Evolutionary conservation across 441 rosid genomes (phyloP).

Genomic region (Brassica balearica): DNA sequence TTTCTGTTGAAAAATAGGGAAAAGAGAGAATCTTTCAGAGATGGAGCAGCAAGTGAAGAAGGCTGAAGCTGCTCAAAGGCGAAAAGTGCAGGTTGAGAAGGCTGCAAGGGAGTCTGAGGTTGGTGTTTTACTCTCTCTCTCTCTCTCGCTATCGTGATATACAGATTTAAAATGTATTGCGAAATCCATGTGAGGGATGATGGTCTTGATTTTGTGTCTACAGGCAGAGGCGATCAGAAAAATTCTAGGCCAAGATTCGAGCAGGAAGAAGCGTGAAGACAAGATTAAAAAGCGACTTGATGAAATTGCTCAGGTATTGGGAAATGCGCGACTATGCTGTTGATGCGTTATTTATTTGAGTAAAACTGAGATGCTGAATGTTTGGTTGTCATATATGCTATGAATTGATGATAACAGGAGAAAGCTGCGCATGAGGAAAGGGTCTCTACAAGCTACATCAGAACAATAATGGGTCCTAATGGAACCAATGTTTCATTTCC

Average conservation of each 20-base stretch:
- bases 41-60: conserved; percentile 86
- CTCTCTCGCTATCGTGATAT: not conserved
- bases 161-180: not conserved
- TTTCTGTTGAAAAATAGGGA: conserved; percentile 52
- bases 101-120: conserved; percentile 93
- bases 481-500: conserved; percentile 89
- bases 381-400: conserved; percentile 4
- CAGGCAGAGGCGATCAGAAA: conserved; percentile 93
- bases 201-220: conserved; percentile 33
- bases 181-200: not conserved
- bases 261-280: conserved; percentile 88
- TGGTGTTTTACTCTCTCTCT: conserved; percentile 34
- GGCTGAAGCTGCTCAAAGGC: conserved; percentile 91
- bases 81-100: conserved; percentile 89
- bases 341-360: not conserved
- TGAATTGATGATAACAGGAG: conserved; percentile 54
- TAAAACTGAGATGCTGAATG: conserved; percentile 1
- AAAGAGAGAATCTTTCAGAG: conserved; percentile 84
- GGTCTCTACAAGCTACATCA: conserved; percentile 58
- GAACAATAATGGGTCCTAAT: conserved; percentile 71
- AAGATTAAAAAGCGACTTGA: conserved; percentile 79
- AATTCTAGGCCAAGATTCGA: conserved; percentile 96
- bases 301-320: conserved; percentile 82
- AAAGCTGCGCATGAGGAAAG: conserved; percentile 69
- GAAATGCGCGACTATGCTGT: conserved; percentile 19